Conservation (phyloP, 345 rosid genomes). For the Psidium friedrichsthalianum region DNA sequence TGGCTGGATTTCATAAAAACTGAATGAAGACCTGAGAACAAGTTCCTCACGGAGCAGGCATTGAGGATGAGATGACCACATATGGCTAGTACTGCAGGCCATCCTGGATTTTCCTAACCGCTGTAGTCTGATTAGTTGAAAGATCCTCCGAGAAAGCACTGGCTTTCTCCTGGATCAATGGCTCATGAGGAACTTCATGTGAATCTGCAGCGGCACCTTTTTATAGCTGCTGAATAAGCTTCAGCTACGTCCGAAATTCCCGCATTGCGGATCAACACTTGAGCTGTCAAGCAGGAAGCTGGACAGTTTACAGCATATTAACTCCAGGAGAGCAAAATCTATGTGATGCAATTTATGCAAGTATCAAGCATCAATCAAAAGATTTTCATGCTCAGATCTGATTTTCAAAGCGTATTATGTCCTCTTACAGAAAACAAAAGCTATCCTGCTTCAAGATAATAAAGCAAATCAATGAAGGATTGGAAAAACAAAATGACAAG, state of each 20-base stretch:
- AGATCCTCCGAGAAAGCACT: too few relatives aligned
- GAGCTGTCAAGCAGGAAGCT: background rate
- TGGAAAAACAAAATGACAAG: background rate
- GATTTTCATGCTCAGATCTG: background rate
- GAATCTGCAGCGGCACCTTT: too few relatives aligned
- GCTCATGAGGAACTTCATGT: too few relatives aligned
- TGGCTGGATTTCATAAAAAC: background rate
- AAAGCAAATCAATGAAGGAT: background rate
- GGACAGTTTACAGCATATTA: background rate
- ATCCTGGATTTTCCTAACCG: too few relatives aligned
- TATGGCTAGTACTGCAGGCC: too few relatives aligned
- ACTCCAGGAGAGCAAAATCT: background rate
- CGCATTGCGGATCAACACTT: conserved; percentile 3
- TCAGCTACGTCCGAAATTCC: conserved; percentile 90
- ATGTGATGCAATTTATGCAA: background rate
- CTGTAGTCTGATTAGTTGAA: too few relatives aligned
- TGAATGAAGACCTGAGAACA: background rate
- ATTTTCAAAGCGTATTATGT: background rate
- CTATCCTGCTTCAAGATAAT: background rate
- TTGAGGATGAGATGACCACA: too few relatives aligned
- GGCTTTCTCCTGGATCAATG: too few relatives aligned
- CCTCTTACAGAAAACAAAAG: background rate
- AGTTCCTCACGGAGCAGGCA: conserved; percentile 44
- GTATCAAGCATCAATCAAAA: background rate
- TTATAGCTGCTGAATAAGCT: too few relatives aligned